phyloP scores from a whole-genome alignment of 371 early-diverging fungal genomes.

The Choanephora cucurbitarum region DNA sequence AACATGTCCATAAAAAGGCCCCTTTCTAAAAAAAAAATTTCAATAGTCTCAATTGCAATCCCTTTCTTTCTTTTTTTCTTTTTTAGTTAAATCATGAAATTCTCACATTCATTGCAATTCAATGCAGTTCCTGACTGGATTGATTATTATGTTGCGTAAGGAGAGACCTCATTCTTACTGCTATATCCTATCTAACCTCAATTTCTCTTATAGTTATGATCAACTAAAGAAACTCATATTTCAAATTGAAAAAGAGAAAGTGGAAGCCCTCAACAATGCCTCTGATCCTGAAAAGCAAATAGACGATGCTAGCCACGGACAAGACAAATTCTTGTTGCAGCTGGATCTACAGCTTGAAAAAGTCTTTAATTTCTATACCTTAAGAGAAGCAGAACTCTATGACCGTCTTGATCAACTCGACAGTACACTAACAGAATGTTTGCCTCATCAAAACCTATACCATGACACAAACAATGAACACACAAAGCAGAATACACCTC shows the following conservation, averaged over 20 bases:
- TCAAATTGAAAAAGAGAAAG: slow-evolving; percentile 83
- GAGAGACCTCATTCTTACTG: background rate
- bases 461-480: slow-evolving; percentile 8
- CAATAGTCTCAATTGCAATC: slow-evolving; percentile 2
- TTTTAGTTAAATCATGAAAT: slow-evolving; percentile 69
- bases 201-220: slow-evolving; percentile 64
- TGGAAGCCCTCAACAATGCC: slow-evolving; percentile 46
- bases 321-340: slow-evolving; percentile 59
- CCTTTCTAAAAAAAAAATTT: slow-evolving; percentile 12
- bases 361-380: slow-evolving; percentile 77
- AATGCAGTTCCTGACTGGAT: slow-evolving; percentile 93
- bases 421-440: slow-evolving; percentile 13
- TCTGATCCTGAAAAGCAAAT: slow-evolving; percentile 30
- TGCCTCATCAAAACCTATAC: slow-evolving; percentile 12
- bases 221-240: slow-evolving; percentile 89
- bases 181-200: background rate
- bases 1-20: slow-evolving; percentile 1
- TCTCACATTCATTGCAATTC: slow-evolving; percentile 84
- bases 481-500: slow-evolving; percentile 13
- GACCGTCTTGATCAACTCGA: slow-evolving; percentile 28
- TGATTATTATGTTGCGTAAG: slow-evolving; percentile 73
- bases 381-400: slow-evolving; percentile 80
- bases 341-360: slow-evolving; percentile 83
- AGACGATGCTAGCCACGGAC: slow-evolving; percentile 8
- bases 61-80: slow-evolving; percentile 8